phyloP scores from a whole-genome alignment of 768 basidiomycete genomes.

The Leccinum longicurvipes region DNA sequence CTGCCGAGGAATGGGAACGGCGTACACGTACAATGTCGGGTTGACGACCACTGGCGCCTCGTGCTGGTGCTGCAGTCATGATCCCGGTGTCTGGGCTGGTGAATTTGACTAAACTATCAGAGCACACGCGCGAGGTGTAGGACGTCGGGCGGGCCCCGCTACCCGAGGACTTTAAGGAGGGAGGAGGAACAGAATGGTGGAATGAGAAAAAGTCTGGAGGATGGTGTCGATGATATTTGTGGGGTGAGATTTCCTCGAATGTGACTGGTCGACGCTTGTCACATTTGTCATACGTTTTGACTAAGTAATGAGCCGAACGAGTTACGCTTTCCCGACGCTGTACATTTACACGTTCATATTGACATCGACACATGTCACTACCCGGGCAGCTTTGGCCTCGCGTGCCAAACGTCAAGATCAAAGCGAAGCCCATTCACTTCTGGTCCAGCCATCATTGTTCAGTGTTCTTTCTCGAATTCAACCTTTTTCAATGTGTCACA shows the following conservation, averaged over 20 bases:
- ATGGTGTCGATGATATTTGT: not conserved
- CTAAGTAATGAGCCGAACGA: not conserved
- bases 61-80: conserved; percentile 17
- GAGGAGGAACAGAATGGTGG: not conserved
- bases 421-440: not conserved
- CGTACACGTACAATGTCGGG: conserved; percentile 16
- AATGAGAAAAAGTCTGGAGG: not conserved
- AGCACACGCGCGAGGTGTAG: conserved; percentile 1
- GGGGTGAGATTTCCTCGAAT: not conserved
- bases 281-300: not conserved
- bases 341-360: not conserved
- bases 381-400: not conserved
- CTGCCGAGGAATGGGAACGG: not conserved
- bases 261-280: not conserved
- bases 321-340: not conserved
- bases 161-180: not conserved
- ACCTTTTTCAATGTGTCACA: not conserved
- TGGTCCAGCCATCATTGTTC: not conserved
- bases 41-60: conserved; percentile 10
- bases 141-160: conserved; percentile 4
- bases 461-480: conserved; percentile 1
- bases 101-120: not conserved
- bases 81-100: conserved; percentile 7
- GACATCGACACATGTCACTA: not conserved
- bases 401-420: not conserved